A percentile compares a stretch with the other conserved stretches of the same genome.
Conservation (phyloP, 192 early-diverging fungal species). For the Umbelopsis isabellina region DNA sequence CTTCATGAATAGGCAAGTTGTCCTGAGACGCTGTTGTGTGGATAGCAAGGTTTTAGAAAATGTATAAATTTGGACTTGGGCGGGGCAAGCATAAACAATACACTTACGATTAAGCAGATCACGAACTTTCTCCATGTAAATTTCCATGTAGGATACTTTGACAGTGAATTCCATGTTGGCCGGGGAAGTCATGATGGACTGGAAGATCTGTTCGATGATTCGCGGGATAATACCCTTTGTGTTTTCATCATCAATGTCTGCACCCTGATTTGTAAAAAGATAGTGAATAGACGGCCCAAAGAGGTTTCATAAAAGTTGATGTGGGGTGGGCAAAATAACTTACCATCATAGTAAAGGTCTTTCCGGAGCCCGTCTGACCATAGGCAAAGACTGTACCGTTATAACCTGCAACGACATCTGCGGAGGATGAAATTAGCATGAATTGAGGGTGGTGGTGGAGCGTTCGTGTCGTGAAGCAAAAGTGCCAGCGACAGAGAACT, state of each 20-base stretch:
- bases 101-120: constrained; percentile 89
- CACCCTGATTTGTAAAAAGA: constrained; percentile 60
- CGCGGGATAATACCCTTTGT: constrained; percentile 96
- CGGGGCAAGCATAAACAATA: neutral
- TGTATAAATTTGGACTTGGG: constrained; percentile 4
- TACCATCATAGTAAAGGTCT: constrained; percentile 96
- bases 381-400: constrained; percentile 99
- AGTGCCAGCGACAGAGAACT: neutral
- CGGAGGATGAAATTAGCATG: neutral
- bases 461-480: neutral
- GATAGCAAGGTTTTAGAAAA: neutral
- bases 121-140: constrained; percentile 99
- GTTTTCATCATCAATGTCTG: constrained; percentile 89
- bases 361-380: constrained; percentile 98
- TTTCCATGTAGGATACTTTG: constrained; percentile 99
- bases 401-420: constrained; percentile 69
- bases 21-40: constrained; percentile 68
- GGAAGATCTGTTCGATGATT: constrained; percentile 94
- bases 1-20: constrained; percentile 97
- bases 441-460: neutral
- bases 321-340: neutral
- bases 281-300: constrained; percentile 15
- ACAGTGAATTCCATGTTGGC: constrained; percentile 97
- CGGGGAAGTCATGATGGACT: constrained; percentile 88
- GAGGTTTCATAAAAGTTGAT: no score